A percentile compares a stretch with the other conserved stretches of the same genome.
phyloP scores from a whole-genome alignment of 139 green algal genomes.

The Volvox africanus region DNA sequence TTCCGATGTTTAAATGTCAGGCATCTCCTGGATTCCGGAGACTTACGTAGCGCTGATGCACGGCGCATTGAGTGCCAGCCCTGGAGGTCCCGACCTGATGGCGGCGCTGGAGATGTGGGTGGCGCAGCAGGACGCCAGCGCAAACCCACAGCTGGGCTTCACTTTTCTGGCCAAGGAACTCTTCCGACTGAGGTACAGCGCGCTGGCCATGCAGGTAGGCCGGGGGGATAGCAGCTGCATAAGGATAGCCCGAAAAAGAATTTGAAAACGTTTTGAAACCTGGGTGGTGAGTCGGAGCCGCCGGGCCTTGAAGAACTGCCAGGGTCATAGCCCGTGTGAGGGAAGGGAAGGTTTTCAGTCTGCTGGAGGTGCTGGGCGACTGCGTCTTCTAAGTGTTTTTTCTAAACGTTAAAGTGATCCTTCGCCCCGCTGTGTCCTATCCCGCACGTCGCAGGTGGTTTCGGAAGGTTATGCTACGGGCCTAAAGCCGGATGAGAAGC shows the following conservation, averaged over 20 bases:
- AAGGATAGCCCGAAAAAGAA: too few relatives aligned
- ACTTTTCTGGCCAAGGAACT: constrained; percentile 43
- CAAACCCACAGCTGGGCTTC: constrained; percentile 29
- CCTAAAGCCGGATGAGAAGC: constrained; percentile 4
- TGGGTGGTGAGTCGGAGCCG: too few relatives aligned
- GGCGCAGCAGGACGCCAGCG: constrained; percentile 24
- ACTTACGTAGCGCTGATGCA: constrained; percentile 47
- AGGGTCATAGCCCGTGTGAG: not conserved
- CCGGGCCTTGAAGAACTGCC: too few relatives aligned
- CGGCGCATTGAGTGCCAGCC: constrained; percentile 1
- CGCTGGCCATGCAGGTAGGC: constrained; percentile 38
- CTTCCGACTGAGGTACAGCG: constrained; percentile 35
- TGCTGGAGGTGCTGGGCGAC: too few relatives aligned
- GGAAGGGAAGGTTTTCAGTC: not conserved
- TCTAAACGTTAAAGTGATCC: not conserved
- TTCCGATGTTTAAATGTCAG: too few relatives aligned
- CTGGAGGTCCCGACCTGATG: constrained; percentile 24
- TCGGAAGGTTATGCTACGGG: constrained; percentile 32
- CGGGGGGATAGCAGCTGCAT: not conserved
- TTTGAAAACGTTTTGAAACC: too few relatives aligned
- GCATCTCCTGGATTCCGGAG: constrained; percentile 33
- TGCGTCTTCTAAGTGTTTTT: too few relatives aligned
- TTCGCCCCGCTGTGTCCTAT: not conserved
- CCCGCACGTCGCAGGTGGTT: constrained; percentile 7
- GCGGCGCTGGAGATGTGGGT: constrained; percentile 20